Evolutionary conservation across 805 yeast genomes (phyloP).

Genomic region (Zygoascus tannicola): DNA sequence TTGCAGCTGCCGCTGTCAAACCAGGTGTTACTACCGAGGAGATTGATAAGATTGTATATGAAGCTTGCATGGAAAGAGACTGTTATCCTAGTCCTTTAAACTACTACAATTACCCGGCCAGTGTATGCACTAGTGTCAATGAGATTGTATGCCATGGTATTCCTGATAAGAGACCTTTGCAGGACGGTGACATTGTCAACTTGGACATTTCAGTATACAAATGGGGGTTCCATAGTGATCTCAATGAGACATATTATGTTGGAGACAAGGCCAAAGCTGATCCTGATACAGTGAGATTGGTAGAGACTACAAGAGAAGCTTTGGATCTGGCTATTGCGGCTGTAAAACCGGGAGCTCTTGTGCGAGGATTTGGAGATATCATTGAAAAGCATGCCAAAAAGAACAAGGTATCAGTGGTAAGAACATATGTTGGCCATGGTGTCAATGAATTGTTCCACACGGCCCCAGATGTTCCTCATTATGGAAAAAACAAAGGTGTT

Average conservation of each 20-base stretch:
- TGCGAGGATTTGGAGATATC: constrained; percentile 76
- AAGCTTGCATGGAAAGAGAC: constrained; percentile 77
- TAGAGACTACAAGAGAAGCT: constrained; percentile 85
- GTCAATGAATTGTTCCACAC: constrained; percentile 79
- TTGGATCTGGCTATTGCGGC: constrained; percentile 71
- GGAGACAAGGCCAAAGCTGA: constrained; percentile 80
- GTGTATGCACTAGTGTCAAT: constrained; percentile 87
- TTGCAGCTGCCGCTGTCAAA: constrained; percentile 69
- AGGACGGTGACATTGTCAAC: constrained; percentile 93
- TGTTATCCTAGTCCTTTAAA: constrained; percentile 94
- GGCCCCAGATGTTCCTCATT: constrained; percentile 89
- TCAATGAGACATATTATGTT: constrained; percentile 94
- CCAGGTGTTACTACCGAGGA: constrained; percentile 95
- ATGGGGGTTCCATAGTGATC: constrained; percentile 86
- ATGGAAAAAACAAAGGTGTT: constrained; percentile 83
- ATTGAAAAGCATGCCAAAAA: constrained; percentile 80
- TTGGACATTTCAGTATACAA: constrained; percentile 79
- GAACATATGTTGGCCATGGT: constrained; percentile 92
- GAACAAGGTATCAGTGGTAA: constrained; percentile 76
- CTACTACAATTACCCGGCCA: constrained; percentile 87
- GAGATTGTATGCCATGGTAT: constrained; percentile 97
- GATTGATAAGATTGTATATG: constrained; percentile 76
- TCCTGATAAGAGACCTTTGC: constrained; percentile 77
- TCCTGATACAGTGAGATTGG: constrained; percentile 76
- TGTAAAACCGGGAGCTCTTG: constrained; percentile 87